A percentile compares a stretch with the other conserved stretches of the same genome.
These are phyloP conservation scores for Diospyros kaki DNA, from an alignment of 148 eudicot genomes.

Conservation along the genomic window DNA sequence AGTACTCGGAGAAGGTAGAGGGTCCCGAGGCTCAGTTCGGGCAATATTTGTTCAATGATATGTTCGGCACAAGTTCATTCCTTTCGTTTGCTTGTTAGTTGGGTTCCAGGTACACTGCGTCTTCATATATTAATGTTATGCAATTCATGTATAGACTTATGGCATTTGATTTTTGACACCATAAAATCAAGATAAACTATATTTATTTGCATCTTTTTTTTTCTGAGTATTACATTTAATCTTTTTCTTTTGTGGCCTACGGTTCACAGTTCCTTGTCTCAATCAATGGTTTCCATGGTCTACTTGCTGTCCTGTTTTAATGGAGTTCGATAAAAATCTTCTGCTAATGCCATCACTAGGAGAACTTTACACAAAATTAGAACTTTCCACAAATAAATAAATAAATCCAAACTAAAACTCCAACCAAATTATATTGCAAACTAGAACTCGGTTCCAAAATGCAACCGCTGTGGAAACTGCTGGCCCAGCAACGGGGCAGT, in stretches of 20 bases:
- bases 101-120: not conserved
- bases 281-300: not conserved
- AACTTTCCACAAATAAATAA: too few species aligned
- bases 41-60: constrained; percentile 44
- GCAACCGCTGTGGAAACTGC: too few species aligned
- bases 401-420: too few species aligned
- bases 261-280: not conserved
- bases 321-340: not conserved
- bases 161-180: not conserved
- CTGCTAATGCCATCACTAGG: not conserved
- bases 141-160: not conserved
- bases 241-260: not conserved
- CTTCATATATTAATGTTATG: not conserved
- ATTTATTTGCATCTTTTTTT: not conserved
- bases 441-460: too few species aligned
- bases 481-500: too few species aligned
- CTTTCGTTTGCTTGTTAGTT: constrained; percentile 63
- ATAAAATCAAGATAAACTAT: not conserved
- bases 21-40: constrained; percentile 78
- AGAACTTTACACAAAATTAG: not conserved
- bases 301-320: not conserved
- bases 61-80: constrained; percentile 79
- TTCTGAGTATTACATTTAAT: not conserved
- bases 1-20: constrained; percentile 76
- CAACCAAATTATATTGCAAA: too few species aligned